A percentile compares a stretch with the other conserved stretches of the same genome.
These are phyloP conservation scores for Trichoderma orchidacearum DNA, from an alignment of 495 filamentous ascomycete genomes.

Conservation along the genomic window DNA sequence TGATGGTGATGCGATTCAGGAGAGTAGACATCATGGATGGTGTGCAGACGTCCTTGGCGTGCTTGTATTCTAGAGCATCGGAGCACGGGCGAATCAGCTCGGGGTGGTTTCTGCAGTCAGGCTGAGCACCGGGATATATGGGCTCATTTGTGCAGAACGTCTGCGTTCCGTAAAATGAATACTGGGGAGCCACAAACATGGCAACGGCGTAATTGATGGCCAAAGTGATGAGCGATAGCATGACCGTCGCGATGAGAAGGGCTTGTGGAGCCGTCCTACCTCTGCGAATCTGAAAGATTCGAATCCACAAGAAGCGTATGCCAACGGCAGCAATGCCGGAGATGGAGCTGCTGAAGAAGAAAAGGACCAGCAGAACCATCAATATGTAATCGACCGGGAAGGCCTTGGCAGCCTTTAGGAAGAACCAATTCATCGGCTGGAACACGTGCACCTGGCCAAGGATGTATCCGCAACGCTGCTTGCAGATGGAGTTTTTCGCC, in stretches of 20 bases:
- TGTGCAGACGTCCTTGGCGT: conserved; percentile 67
- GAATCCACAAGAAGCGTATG: conserved; percentile 91
- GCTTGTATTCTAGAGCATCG: conserved; percentile 48
- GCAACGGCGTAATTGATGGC: conserved; percentile 84
- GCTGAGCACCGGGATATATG: conserved; percentile 40
- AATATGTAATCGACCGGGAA: conserved; percentile 91
- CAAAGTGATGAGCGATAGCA: conserved; percentile 76
- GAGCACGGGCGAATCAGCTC: conserved; percentile 70
- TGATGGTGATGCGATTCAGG: conserved; percentile 83
- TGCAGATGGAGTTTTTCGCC: conserved; percentile 86
- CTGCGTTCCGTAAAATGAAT: conserved; percentile 87
- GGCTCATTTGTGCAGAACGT: conserved; percentile 70
- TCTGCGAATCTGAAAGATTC: conserved; percentile 76
- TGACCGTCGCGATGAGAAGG: conserved; percentile 76
- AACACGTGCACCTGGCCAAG: conserved; percentile 85
- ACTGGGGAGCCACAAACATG: conserved; percentile 88
- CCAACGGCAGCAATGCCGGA: conserved; percentile 75
- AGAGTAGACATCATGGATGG: conserved; percentile 84
- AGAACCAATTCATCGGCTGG: conserved; percentile 86
- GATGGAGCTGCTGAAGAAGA: conserved; percentile 78
- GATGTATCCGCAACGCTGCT: conserved; percentile 81
- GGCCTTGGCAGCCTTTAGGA: conserved; percentile 65
- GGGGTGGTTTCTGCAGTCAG: conserved; percentile 64
- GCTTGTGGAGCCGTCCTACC: conserved; percentile 87
- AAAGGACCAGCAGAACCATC: conserved; percentile 66